Evolutionary conservation across 2,329 filamentous ascomycete genomes (phyloP).

Genomic region (Aspergillus sp.): DNA sequence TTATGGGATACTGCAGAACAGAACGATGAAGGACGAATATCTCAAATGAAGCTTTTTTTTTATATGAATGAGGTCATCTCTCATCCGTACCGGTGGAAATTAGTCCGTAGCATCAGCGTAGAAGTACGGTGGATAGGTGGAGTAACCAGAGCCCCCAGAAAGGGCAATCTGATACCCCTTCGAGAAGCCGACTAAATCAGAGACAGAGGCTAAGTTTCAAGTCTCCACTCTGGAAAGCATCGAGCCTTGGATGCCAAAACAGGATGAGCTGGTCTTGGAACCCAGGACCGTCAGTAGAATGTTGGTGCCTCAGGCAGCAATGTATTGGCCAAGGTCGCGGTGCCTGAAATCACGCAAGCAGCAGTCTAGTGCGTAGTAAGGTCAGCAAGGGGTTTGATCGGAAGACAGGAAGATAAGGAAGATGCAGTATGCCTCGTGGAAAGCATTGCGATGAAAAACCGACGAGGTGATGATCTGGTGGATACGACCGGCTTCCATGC

Average conservation of each 20-base stretch:
- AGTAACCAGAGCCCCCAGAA: too few species aligned
- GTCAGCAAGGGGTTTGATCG: too few species aligned
- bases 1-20: background rate
- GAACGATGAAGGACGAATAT: background rate
- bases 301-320: background rate
- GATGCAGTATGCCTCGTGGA: too few species aligned
- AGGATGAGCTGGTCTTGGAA: background rate
- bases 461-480: background rate
- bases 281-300: too few species aligned
- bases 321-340: background rate
- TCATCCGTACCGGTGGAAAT: too few species aligned
- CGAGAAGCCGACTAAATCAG: background rate
- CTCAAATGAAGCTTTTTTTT: too few species aligned
- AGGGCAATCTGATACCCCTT: background rate
- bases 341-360: background rate
- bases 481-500: conserved; percentile 38
- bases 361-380: too few species aligned
- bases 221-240: background rate
- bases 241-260: background rate
- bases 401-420: too few species aligned
- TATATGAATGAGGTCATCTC: too few species aligned
- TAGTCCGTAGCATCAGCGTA: too few species aligned
- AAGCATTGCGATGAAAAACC: too few species aligned
- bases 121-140: too few species aligned
- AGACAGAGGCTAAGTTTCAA: background rate